These are phyloP conservation scores for Fomitopsis pulvina DNA, from an alignment of 768 basidiomycete species.

Conservation along the genomic window DNA sequence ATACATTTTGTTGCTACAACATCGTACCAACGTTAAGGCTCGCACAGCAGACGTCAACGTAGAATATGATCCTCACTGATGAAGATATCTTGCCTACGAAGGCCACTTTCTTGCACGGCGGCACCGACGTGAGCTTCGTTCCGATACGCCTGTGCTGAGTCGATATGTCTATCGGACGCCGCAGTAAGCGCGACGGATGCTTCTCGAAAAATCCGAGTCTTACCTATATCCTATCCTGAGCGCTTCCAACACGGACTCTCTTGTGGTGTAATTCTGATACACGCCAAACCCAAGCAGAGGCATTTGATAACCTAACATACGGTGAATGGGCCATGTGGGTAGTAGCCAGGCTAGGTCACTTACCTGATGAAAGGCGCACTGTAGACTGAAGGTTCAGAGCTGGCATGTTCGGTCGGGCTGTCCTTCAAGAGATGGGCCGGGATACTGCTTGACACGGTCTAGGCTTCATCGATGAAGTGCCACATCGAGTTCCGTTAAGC, in stretches of 20 bases:
- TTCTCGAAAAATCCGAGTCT: background rate
- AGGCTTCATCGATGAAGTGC: background rate
- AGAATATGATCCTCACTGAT: constrained; percentile 33
- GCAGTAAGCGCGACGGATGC: background rate
- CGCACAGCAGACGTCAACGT: too few relatives aligned
- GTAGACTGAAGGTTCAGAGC: constrained; percentile 2
- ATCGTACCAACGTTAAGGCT: too few relatives aligned
- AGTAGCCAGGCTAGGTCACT: background rate
- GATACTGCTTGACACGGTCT: background rate
- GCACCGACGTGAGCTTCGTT: constrained; percentile 63
- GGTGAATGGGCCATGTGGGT: background rate
- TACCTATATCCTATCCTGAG: constrained; percentile 58
- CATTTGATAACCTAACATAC: constrained; percentile 38
- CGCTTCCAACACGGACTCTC: constrained; percentile 51
- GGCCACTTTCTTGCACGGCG: constrained; percentile 48
- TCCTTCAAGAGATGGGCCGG: background rate
- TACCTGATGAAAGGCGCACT: constrained; percentile 22
- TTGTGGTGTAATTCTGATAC: constrained; percentile 58
- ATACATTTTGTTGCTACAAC: constrained; percentile 61
- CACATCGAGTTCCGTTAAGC: background rate
- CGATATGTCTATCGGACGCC: constrained; percentile 44
- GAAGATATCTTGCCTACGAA: constrained; percentile 56
- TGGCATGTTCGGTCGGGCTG: background rate
- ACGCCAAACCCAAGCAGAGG: constrained; percentile 68
- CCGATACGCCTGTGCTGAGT: constrained; percentile 65